A percentile compares a stretch with the other conserved stretches of the same genome.
Conservation (phyloP, 345 rosid species). For the Brassica carinata region DNA sequence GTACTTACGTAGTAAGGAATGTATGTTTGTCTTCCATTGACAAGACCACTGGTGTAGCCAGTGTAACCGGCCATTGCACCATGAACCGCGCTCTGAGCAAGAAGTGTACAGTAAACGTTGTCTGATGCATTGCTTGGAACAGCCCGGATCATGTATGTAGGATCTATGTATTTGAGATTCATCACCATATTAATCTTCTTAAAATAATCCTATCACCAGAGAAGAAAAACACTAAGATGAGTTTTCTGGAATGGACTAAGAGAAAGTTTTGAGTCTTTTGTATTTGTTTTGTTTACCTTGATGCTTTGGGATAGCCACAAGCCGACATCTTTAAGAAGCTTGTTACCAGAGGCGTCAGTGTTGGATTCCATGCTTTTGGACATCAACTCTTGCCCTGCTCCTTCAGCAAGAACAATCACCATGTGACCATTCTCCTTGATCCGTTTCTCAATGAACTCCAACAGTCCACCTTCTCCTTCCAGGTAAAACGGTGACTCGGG, state of each 20-base stretch:
- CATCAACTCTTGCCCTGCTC: constrained; percentile 77
- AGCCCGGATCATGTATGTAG: constrained; percentile 91
- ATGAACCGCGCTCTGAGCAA: constrained; percentile 83
- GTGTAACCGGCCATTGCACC: constrained; percentile 97
- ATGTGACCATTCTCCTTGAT: constrained; percentile 76
- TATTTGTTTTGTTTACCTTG: constrained; percentile 46
- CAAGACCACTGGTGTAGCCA: constrained; percentile 77
- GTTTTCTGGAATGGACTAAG: neutral
- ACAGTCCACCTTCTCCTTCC: constrained; percentile 79
- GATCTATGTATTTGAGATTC: constrained; percentile 90
- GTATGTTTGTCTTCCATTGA: constrained; percentile 79
- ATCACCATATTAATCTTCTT: constrained; percentile 54
- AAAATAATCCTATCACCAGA: constrained; percentile 58
- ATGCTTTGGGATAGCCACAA: constrained; percentile 67
- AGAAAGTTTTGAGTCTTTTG: neutral
- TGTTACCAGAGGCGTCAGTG: constrained; percentile 84
- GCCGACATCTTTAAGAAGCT: constrained; percentile 79
- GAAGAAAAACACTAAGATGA: neutral
- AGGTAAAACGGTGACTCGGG: constrained; percentile 88
- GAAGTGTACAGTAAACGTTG: constrained; percentile 89
- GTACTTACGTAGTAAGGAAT: constrained; percentile 65
- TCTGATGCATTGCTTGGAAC: constrained; percentile 86
- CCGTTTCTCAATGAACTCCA: constrained; percentile 61
- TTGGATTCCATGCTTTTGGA: constrained; percentile 51
- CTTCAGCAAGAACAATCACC: constrained; percentile 87